Base-by-base conservation (phyloP, 176 grass and related monocot genomes). In the Bolboschoenus planiculmis region DNA sequence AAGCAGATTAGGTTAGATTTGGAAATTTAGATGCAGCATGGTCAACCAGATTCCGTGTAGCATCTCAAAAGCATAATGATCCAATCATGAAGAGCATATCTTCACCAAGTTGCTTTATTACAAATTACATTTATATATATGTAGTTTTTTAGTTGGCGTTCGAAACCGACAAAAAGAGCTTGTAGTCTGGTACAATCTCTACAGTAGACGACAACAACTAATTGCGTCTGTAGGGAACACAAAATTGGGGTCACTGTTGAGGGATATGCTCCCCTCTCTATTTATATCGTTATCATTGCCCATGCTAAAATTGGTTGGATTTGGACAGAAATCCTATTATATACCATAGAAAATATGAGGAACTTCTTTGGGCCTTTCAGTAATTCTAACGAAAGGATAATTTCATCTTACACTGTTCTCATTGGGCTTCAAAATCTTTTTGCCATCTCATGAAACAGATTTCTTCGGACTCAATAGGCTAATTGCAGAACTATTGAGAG, bases 211-310 rank as follows among this genome's bases (percentile, higher is more conserved):
- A 57, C 59, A 85, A 47, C 26, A 82, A n/a, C 66, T 79, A 66
- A 7, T 51, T 51, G 43, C 9, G 16, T 56, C 58, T 58, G 76
- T 88, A 76, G 51, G 47, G 50, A 84, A 21, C 78, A n/a, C n/a
- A 84, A 42, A 84, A 56, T 74, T 56, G 20, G 36, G 7, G 85
- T 81, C 86, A 43, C 24, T 15, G 23, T 84, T 71, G 9, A 79
- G 54, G 18, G 86, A 83, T 77, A 68, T 88, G 23, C 30, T 54
- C 51, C 64, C 77, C 23, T 81, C 46, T 72, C 53, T 68, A 48
- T 57, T 83, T 88, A 51, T 58, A 87, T 88, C 88, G 83, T 50
- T 84, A 10, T 87, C 88, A 53, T 34, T 16, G 84, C 84, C 91
- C 91, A 93, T 93, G 72, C 86, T 46, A 82, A 65, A 65, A 44